Evolutionary conservation across 768 basidiomycete genomes (phyloP).

Genomic region (Pleurotus pulmonarius): DNA sequence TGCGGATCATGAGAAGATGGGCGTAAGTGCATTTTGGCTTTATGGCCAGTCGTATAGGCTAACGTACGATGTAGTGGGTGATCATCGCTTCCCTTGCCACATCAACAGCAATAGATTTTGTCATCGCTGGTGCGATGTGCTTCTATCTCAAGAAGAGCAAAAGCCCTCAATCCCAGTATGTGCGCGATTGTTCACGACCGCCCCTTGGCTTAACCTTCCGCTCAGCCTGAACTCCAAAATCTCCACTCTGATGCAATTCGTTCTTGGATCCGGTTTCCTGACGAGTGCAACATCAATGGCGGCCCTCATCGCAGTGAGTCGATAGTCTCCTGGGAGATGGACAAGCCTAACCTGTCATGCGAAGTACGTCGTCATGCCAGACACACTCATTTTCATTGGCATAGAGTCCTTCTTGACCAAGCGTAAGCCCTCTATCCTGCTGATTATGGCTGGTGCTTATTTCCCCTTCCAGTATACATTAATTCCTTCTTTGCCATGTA

Average conservation of each 20-base stretch:
- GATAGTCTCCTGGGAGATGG: neutral
- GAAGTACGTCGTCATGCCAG: conserved; percentile 39
- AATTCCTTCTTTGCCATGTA: conserved; percentile 34
- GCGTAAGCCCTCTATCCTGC: conserved; percentile 22
- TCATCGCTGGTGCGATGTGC: conserved; percentile 33
- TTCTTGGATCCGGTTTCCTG: conserved; percentile 20
- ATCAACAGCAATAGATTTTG: conserved; percentile 40
- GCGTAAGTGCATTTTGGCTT: conserved; percentile 20
- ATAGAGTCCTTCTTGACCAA: conserved; percentile 42
- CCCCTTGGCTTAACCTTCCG: neutral
- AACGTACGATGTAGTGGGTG: conserved; percentile 29
- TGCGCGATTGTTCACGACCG: neutral
- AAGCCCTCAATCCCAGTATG: conserved; percentile 17
- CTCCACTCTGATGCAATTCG: conserved; percentile 28
- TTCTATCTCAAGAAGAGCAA: conserved; percentile 29
- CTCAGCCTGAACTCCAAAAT: conserved; percentile 26
- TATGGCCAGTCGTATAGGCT: neutral
- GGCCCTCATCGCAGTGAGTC: conserved; percentile 36
- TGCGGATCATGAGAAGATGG: conserved; percentile 23
- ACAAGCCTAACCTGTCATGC: neutral
- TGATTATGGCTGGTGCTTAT: neutral
- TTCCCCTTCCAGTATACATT: conserved; percentile 34
- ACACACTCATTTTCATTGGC: conserved; percentile 39
- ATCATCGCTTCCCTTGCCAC: conserved; percentile 38
- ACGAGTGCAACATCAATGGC: conserved; percentile 42